Conservation (phyloP, 352 stramenopile genomes). For the Nothophytophthora sp. region DNA sequence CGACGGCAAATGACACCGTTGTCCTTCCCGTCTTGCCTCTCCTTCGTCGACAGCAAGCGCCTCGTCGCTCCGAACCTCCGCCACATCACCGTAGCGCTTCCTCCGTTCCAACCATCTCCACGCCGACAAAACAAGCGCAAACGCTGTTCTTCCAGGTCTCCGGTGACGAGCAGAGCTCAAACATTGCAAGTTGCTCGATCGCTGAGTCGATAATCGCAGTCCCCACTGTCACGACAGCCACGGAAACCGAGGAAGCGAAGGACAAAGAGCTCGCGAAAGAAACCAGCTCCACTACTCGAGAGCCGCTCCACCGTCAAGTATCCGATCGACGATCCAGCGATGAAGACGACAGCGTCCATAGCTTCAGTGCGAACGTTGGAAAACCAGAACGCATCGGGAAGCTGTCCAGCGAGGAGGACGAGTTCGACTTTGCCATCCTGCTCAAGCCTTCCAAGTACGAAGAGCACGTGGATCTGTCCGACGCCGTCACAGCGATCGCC, state of each 20-base stretch:
- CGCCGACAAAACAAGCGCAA: constrained; percentile 14
- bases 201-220: constrained; percentile 10
- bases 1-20: not conserved
- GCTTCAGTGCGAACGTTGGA: constrained; percentile 8
- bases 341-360: constrained; percentile 11
- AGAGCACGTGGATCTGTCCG: constrained; percentile 45
- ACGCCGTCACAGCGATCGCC: not conserved
- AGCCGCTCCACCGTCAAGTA: not conserved
- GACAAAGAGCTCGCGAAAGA: not conserved
- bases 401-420: constrained; percentile 66
- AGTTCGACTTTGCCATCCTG: constrained; percentile 87
- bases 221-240: constrained; percentile 1
- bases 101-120: not conserved
- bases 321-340: constrained; percentile 13
- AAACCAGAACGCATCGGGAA: constrained; percentile 50
- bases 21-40: constrained; percentile 8
- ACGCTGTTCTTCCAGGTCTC: constrained; percentile 25
- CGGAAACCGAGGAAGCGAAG: not conserved
- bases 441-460: constrained; percentile 75
- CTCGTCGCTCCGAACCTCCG: constrained; percentile 11
- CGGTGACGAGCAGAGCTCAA: constrained; percentile 12
- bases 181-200: constrained; percentile 10
- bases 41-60: constrained; percentile 19
- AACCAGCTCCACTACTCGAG: not conserved
- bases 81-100: constrained; percentile 6